phyloP scores from a whole-genome alignment of 495 filamentous ascomycete species.

The Lophiostoma macrostomum region DNA sequence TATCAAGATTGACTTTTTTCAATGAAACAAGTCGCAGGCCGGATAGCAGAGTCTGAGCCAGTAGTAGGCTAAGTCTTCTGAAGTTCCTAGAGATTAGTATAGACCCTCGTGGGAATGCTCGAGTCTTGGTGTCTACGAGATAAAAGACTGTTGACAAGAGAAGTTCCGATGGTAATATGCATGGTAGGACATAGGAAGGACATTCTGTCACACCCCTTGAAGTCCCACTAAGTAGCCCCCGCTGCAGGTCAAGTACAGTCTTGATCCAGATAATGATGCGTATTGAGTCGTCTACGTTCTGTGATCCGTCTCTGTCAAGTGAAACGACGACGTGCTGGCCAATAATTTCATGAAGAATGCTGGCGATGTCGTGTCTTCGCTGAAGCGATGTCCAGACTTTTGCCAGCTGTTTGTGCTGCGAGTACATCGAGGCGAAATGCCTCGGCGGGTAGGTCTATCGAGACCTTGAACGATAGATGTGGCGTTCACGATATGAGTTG shows the following conservation, averaged over 20 bases:
- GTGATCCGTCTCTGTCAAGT: conserved; percentile 10
- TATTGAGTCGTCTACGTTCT: conserved; percentile 15
- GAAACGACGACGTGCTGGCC: conserved; percentile 28
- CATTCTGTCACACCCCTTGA: conserved; percentile 23
- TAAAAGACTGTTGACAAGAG: conserved; percentile 28
- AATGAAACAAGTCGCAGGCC: conserved; percentile 26
- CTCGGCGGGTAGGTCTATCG: conserved; percentile 6
- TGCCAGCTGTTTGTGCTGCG: conserved; percentile 16
- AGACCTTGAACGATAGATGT: conserved; percentile 14
- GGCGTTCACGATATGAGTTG: conserved; percentile 20
- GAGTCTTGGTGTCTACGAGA: conserved; percentile 27
- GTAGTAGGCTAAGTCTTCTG: conserved; percentile 18
- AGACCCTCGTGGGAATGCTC: conserved; percentile 26
- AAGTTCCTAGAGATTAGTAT: conserved; percentile 29
- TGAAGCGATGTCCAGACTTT: conserved; percentile 27
- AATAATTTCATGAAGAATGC: conserved; percentile 29
- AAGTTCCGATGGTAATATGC: conserved; percentile 25
- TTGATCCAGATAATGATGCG: conserved; percentile 31
- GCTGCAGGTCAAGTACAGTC: conserved; percentile 28
- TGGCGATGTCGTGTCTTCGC: conserved; percentile 25
- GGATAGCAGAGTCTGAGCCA: conserved; percentile 29
- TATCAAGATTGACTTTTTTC: conserved; percentile 15
- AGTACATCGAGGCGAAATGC: conserved; percentile 24
- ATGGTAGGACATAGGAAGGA: conserved; percentile 28
- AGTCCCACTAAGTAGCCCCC: conserved; percentile 23